These are phyloP conservation scores for Citrus trifoliata DNA, from an alignment of 345 rosid genomes.

Conservation along the genomic window DNA sequence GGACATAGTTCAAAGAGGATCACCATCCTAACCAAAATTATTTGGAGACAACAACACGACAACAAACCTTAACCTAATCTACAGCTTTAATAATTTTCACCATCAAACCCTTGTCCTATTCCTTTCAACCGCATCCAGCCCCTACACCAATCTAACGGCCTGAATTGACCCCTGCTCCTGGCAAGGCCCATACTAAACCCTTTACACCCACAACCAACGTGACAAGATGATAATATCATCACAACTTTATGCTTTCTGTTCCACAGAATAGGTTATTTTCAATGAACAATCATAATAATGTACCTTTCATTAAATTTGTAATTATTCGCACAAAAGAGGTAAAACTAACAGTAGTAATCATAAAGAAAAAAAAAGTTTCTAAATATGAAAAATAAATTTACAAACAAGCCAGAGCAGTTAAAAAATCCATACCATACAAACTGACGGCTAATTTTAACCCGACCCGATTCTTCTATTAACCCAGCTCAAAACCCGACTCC, in stretches of 20 bases:
- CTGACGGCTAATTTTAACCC: slow-evolving; percentile 7
- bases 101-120: slow-evolving; percentile 10
- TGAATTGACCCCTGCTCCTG: neutral
- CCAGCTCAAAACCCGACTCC: slow-evolving; percentile 60
- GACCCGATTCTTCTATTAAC: neutral
- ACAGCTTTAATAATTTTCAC: slow-evolving; percentile 1
- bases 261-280: neutral
- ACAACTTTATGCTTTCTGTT: neutral
- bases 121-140: neutral
- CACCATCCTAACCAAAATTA: neutral
- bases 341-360: neutral
- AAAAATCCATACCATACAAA: slow-evolving; percentile 19
- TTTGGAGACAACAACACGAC: neutral
- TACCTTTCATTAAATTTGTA: neutral
- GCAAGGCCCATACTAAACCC: neutral
- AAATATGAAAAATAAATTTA: slow-evolving; percentile 14
- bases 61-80: neutral
- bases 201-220: neutral
- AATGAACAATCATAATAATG: neutral
- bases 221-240: neutral
- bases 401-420: slow-evolving; percentile 5
- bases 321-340: neutral
- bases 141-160: slow-evolving; percentile 10
- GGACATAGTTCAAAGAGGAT: neutral
- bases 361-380: neutral